Percentiles rank a stretch among this genome's conserved stretches.
Evolutionary conservation across 805 yeast species (phyloP).

Genomic region (Sugiyamaella chiloensis): DNA sequence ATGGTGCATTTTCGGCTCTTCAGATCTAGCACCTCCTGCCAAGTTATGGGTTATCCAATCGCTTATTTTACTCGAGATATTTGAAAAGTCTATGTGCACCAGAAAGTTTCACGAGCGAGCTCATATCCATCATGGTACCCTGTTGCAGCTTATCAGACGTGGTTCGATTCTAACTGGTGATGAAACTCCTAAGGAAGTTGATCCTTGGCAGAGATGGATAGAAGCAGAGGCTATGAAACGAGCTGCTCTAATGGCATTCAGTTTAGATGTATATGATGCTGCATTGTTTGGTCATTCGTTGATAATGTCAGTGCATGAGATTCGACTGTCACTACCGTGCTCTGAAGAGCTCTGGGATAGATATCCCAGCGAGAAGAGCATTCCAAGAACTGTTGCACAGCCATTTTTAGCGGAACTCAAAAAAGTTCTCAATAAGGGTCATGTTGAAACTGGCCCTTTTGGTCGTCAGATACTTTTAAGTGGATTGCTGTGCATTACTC

Average conservation of each 20-base stretch:
- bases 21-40: slow-evolving; percentile 75
- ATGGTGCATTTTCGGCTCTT: slow-evolving; percentile 65
- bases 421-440: slow-evolving; percentile 51
- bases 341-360: slow-evolving; percentile 57
- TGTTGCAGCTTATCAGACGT: slow-evolving; percentile 72
- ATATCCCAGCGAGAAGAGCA: slow-evolving; percentile 27
- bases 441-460: slow-evolving; percentile 50
- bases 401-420: slow-evolving; percentile 59
- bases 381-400: slow-evolving; percentile 17
- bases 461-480: slow-evolving; percentile 65
- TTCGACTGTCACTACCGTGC: slow-evolving; percentile 60
- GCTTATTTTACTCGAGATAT: slow-evolving; percentile 68
- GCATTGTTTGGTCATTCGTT: slow-evolving; percentile 73
- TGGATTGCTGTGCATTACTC: slow-evolving; percentile 63
- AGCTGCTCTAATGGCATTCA: slow-evolving; percentile 76
- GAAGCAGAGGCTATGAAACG: slow-evolving; percentile 76
- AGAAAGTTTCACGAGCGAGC: slow-evolving; percentile 76
- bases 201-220: slow-evolving; percentile 65
- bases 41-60: slow-evolving; percentile 74
- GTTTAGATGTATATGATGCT: slow-evolving; percentile 75
- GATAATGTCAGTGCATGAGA: slow-evolving; percentile 55
- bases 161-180: slow-evolving; percentile 55
- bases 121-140: slow-evolving; percentile 82
- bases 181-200: slow-evolving; percentile 20
- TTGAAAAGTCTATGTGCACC: slow-evolving; percentile 69